phyloP scores from a whole-genome alignment of 768 basidiomycete species.

The Holtermannia corniformis region DNA sequence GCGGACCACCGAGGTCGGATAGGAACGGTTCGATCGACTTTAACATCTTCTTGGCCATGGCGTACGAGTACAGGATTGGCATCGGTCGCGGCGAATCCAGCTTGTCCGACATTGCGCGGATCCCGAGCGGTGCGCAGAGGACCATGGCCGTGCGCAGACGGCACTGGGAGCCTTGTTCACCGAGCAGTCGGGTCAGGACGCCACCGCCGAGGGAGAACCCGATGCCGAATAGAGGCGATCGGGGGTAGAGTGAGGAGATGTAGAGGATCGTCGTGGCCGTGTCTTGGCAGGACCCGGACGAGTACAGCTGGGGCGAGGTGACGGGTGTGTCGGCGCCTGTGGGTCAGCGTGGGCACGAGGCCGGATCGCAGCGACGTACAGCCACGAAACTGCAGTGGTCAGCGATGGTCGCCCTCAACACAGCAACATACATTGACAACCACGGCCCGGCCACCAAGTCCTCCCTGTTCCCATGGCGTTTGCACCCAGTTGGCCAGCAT shows the following conservation, averaged over 20 bases:
- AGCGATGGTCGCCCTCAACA: too few relatives aligned
- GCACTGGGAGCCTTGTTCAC: slow-evolving; percentile 55
- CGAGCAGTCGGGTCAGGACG: slow-evolving; percentile 74
- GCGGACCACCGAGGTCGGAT: not conserved
- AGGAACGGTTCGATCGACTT: not conserved
- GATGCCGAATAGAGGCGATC: slow-evolving; percentile 68
- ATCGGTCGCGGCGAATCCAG: slow-evolving; percentile 9
- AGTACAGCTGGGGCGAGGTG: slow-evolving; percentile 63
- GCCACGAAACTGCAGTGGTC: not conserved
- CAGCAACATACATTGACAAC: slow-evolving; percentile 90
- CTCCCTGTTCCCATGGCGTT: slow-evolving; percentile 58
- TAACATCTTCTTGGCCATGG: slow-evolving; percentile 11
- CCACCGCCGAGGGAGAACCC: slow-evolving; percentile 88
- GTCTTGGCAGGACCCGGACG: slow-evolving; percentile 71
- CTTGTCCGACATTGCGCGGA: not conserved
- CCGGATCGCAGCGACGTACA: not conserved
- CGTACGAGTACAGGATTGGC: slow-evolving; percentile 8
- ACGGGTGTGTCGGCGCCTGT: slow-evolving; percentile 73
- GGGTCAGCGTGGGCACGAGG: slow-evolving; percentile 43
- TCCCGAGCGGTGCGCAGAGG: slow-evolving; percentile 3
- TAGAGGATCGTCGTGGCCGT: slow-evolving; percentile 65
- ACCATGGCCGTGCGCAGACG: slow-evolving; percentile 7
- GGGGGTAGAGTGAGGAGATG: slow-evolving; percentile 60
- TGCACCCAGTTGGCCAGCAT: slow-evolving; percentile 63
- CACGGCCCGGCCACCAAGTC: slow-evolving; percentile 75